Evolutionary conservation across 106 monocot genomes (phyloP).

Genomic region (Dendrobium chrysotoxum): DNA sequence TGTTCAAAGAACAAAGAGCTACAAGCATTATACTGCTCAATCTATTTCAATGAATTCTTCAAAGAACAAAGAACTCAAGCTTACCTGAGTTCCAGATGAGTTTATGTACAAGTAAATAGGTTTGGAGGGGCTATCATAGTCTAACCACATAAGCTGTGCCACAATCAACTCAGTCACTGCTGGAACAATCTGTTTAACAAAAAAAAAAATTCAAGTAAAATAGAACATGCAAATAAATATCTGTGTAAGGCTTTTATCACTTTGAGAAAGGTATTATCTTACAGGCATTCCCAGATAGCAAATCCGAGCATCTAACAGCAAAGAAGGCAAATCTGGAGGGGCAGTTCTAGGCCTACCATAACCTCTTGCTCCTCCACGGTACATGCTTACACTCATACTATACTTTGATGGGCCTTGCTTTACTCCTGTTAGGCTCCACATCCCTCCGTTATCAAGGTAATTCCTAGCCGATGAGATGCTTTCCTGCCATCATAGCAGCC

Average conservation of each 20-base stretch:
- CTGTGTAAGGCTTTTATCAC: not conserved
- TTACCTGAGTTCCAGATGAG: constrained; percentile 84
- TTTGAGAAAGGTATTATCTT: constrained; percentile 12
- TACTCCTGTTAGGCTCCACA: constrained; percentile 62
- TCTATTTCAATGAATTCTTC: not conserved
- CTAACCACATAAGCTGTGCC: constrained; percentile 88
- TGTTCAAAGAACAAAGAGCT: not conserved
- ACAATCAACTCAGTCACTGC: constrained; percentile 90
- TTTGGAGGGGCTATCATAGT: constrained; percentile 80
- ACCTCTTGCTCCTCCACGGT: constrained; percentile 69
- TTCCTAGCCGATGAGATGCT: constrained; percentile 81
- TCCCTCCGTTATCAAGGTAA: constrained; percentile 87
- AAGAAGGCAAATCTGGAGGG: constrained; percentile 90
- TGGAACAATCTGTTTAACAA: constrained; percentile 63
- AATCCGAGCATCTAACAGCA: constrained; percentile 90
- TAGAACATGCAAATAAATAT: not conserved
- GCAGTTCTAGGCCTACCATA: constrained; percentile 78
- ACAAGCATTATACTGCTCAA: not conserved
- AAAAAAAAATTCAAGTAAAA: not conserved
- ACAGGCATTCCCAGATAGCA: constrained; percentile 93
- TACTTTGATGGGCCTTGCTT: constrained; percentile 57
- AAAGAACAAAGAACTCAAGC: not conserved
- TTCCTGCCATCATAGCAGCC: constrained; percentile 30
- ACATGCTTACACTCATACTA: constrained; percentile 92
- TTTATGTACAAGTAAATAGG: constrained; percentile 92